Conservation (phyloP, 106 monocot genomes). For the Agapanthus africanus region DNA sequence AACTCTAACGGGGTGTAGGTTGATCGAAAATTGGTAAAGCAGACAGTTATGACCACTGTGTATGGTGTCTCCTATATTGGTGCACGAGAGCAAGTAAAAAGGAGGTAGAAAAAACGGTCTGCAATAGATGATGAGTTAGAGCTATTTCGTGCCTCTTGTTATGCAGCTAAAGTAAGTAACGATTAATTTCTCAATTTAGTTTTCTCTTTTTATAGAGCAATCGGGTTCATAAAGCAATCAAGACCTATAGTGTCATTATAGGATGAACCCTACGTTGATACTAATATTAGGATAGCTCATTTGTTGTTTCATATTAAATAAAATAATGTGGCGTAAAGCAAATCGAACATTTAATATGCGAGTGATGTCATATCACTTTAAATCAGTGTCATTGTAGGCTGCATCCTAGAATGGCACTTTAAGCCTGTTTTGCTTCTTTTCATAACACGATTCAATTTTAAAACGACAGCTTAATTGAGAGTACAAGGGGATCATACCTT, state of each 20-base stretch:
- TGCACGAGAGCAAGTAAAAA: slow-evolving; percentile 91
- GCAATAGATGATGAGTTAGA: slow-evolving; percentile 37
- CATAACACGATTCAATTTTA: background rate
- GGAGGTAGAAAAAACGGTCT: slow-evolving; percentile 70
- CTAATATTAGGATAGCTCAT: no score
- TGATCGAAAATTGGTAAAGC: slow-evolving; percentile 93
- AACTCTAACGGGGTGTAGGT: slow-evolving; percentile 34
- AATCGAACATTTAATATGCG: no score
- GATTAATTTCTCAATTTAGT: background rate
- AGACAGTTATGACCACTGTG: slow-evolving; percentile 99
- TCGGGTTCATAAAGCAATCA: no score
- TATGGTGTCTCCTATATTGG: slow-evolving; percentile 96
- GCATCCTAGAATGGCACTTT: no score
- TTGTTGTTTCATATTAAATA: no score
- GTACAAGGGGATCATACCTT: background rate
- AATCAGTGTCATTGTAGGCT: no score
- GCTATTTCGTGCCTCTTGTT: slow-evolving; percentile 67
- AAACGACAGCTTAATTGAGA: background rate
- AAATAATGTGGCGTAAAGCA: no score
- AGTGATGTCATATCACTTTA: no score
- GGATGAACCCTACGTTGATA: no score
- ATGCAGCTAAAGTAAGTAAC: slow-evolving; percentile 79
- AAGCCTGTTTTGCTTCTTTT: no score
- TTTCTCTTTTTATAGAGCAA: no score
- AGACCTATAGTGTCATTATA: no score